Evolutionary conservation across 345 rosid genomes (phyloP).

Genomic region (Citrus sp.): DNA sequence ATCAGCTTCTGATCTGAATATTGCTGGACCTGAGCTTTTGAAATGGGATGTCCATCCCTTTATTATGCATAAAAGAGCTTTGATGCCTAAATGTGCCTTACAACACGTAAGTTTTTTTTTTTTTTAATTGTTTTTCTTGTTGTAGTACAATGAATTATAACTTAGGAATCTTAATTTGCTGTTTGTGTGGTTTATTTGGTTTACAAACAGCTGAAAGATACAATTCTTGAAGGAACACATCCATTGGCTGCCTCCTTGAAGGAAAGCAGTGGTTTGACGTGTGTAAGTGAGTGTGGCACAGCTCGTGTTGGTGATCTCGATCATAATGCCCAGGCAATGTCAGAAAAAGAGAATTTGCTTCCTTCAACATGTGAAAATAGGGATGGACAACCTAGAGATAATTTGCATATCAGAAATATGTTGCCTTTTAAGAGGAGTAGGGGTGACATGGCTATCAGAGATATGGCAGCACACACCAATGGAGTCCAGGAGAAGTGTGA

Average conservation of each 20-base stretch:
- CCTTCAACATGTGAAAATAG: constrained; percentile 17
- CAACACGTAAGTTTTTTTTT: constrained; percentile 34
- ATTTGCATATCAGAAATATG: background rate
- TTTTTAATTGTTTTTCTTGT: background rate
- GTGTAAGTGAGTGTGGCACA: constrained; percentile 7
- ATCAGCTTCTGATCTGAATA: constrained; percentile 26
- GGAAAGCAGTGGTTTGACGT: constrained; percentile 33
- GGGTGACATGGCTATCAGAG: constrained; percentile 20
- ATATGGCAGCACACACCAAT: constrained; percentile 5
- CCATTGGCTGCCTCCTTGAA: constrained; percentile 32
- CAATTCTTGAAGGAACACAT: constrained; percentile 25
- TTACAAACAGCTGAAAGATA: constrained; percentile 47
- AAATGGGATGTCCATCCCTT: constrained; percentile 51
- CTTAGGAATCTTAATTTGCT: background rate
- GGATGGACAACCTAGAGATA: constrained; percentile 14
- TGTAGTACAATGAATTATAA: background rate
- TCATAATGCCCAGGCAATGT: constrained; percentile 9
- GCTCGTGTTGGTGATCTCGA: background rate
- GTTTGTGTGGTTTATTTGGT: constrained; percentile 4
- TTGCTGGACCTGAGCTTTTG: constrained; percentile 31
- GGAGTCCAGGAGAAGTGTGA: constrained; percentile 8
- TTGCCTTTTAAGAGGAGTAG: constrained; percentile 31
- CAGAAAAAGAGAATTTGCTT: constrained; percentile 17
- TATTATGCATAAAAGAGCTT: constrained; percentile 46
- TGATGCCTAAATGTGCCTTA: constrained; percentile 43